Conservation (phyloP, 2,329 filamentous ascomycete species). For the Exophiala bonariae region DNA sequence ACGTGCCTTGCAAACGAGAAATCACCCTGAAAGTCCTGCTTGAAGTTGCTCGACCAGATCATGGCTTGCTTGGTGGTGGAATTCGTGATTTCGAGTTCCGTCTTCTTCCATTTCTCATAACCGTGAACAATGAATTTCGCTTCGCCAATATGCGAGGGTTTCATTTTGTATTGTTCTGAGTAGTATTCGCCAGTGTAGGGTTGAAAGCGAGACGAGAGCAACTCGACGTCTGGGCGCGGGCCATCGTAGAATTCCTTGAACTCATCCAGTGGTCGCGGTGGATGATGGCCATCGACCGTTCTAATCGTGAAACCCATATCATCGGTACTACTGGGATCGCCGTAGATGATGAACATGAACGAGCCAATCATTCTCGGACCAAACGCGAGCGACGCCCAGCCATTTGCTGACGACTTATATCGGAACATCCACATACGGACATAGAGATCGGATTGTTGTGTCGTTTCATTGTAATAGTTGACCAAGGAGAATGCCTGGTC, state of each 20-base stretch:
- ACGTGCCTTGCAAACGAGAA: slow-evolving; percentile 22
- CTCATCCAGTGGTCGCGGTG: slow-evolving; percentile 19
- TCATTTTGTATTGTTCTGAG: slow-evolving; percentile 17
- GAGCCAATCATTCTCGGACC: slow-evolving; percentile 28
- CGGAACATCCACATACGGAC: slow-evolving; percentile 28
- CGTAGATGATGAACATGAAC: slow-evolving; percentile 31
- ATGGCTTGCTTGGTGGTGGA: slow-evolving; percentile 24
- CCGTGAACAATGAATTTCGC: slow-evolving; percentile 26
- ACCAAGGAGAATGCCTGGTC: slow-evolving; percentile 27
- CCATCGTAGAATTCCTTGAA: slow-evolving; percentile 23
- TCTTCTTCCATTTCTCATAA: slow-evolving; percentile 21
- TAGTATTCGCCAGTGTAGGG: slow-evolving; percentile 23
- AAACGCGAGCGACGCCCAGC: slow-evolving; percentile 27
- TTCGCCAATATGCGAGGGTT: slow-evolving; percentile 27
- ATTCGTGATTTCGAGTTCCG: slow-evolving; percentile 15
- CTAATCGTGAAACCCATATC: slow-evolving; percentile 25
- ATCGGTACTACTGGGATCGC: slow-evolving; percentile 21
- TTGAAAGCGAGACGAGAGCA: slow-evolving; percentile 23
- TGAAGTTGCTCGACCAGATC: slow-evolving; percentile 30
- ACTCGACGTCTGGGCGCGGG: slow-evolving; percentile 21
- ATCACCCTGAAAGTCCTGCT: slow-evolving; percentile 27
- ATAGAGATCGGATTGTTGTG: slow-evolving; percentile 25
- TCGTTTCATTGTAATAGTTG: slow-evolving; percentile 28
- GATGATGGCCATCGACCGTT: slow-evolving; percentile 28
- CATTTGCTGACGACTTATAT: slow-evolving; percentile 21